A percentile compares a stretch with the other conserved stretches of the same genome.
phyloP scores from a whole-genome alignment of 805 yeast genomes.

The Metschnikowia amazonensis region DNA sequence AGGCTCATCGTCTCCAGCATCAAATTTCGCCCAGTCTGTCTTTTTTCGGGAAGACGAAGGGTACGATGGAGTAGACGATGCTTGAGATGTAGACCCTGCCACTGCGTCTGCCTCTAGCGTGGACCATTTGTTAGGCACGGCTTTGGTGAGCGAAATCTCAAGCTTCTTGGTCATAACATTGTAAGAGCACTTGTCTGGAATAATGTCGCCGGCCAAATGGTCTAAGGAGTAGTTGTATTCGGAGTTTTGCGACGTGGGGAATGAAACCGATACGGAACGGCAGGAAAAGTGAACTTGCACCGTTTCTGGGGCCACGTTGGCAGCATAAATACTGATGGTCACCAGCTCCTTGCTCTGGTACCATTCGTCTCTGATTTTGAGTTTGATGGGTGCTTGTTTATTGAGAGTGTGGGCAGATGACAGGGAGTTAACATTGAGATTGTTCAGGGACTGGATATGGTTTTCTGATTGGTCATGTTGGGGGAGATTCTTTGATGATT shows the following conservation, averaged over 20 bases:
- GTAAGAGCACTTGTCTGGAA: constrained; percentile 40
- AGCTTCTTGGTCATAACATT: constrained; percentile 68
- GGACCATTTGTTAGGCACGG: constrained; percentile 48
- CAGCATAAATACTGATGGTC: constrained; percentile 68
- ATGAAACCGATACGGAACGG: constrained; percentile 39
- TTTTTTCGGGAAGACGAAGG: constrained; percentile 64
- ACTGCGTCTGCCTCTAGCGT: constrained; percentile 39
- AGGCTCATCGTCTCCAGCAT: constrained; percentile 43
- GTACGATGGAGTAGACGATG: constrained; percentile 31
- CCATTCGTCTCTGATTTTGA: constrained; percentile 39
- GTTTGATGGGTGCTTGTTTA: constrained; percentile 37
- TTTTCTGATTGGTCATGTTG: too few relatives aligned
- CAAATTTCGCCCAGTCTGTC: constrained; percentile 63
- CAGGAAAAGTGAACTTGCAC: constrained; percentile 38
- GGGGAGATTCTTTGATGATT: too few relatives aligned
- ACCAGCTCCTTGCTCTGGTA: constrained; percentile 61
- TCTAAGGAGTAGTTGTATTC: constrained; percentile 57
- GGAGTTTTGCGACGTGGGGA: constrained; percentile 47
- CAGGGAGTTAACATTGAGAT: too few relatives aligned
- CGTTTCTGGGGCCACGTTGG: constrained; percentile 52
- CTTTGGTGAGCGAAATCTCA: constrained; percentile 61
- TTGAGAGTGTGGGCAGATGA: constrained; percentile 20
- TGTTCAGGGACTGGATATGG: too few relatives aligned
- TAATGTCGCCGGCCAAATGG: constrained; percentile 51
- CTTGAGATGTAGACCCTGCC: constrained; percentile 4